Evolutionary conservation across 192 early-diverging fungal species (phyloP), one percentile per base, ranked within the genome.

Genomic region (Dispira parvispora): DNA sequence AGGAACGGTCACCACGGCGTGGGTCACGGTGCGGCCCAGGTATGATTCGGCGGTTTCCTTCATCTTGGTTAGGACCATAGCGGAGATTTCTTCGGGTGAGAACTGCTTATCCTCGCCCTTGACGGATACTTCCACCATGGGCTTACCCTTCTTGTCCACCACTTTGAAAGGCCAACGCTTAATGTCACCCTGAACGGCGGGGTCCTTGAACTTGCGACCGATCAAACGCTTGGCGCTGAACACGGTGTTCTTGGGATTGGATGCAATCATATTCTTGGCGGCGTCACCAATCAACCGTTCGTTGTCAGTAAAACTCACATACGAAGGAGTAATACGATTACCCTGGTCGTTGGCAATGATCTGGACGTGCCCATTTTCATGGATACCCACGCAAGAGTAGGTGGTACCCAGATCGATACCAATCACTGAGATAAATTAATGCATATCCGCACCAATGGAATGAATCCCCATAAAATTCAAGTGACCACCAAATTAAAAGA

Each of bases 271-370:
- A 81, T 96, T 98, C 87, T 96, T 98, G 71, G 95, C 93, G 65
- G 95, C 90, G 77, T 98, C 93, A 73, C 95, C 95, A 69, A 98
- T 94, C 65, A 98, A 84, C 78, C 95, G 93, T 84, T 98, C 95
- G 68, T 81, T 73, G 82, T 94, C 95, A 62, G 91, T 90, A 81
- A 98, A 98, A 52, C 71, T 92, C 63, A 98, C 95, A 66, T 95
- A 96, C 64, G 92, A 94, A 57, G 95, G 93, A 57, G 92, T 98
- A 64, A 91, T 98, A 68, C 95, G 88, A 85, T 94, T 92, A 75
- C 95, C 95, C 81, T 98, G 93, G 78, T 96, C 95, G 81, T 98
- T 98, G 79, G 91, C 90, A 73, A 98, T 92, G 69, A 98, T 92
- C 75, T 95, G 91, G 64, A 92, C 92, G 63, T 83, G 79, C 65